A percentile compares a stretch with the other conserved stretches of the same genome.
These are phyloP conservation scores for Candida stauntonica DNA, from an alignment of 805 yeast genomes.

Conservation along the genomic window DNA sequence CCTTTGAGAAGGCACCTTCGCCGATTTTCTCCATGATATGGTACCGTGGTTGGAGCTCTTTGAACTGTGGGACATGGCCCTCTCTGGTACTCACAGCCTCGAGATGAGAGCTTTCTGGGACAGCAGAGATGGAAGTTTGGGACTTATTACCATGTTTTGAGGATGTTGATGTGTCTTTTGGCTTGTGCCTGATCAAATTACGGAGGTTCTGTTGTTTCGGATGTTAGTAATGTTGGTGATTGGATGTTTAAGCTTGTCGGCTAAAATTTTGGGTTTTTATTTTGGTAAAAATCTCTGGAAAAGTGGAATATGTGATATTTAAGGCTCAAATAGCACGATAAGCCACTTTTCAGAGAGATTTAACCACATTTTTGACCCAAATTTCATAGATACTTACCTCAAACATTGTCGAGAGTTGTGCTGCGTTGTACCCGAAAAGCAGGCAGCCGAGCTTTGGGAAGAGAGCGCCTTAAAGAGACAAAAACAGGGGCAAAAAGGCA, in stretches of 20 bases:
- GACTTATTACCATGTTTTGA: neutral
- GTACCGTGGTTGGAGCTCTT: conserved; percentile 30
- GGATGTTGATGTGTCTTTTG: conserved; percentile 5
- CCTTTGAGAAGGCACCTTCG: conserved; percentile 80
- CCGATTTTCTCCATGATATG: conserved; percentile 52
- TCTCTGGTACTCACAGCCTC: no score
- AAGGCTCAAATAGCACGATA: no score
- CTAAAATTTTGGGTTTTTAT: no score
- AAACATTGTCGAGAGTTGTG: conserved; percentile 7
- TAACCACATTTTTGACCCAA: no score
- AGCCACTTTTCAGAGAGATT: no score
- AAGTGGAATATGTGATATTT: no score
- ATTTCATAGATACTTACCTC: conserved; percentile 19
- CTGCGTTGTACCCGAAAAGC: neutral
- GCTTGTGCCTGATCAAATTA: conserved; percentile 13
- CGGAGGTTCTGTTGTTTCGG: conserved; percentile 11
- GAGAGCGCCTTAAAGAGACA: no score
- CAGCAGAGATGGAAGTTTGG: neutral
- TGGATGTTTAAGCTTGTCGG: no score
- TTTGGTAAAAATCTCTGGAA: no score
- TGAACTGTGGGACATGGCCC: conserved; percentile 13
- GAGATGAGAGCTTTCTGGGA: no score
- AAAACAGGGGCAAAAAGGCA: neutral
- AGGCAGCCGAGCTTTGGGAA: no score
- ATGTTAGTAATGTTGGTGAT: neutral